phyloP scores from a whole-genome alignment of 164 flowering plant species.

The Saururus chinensis region DNA sequence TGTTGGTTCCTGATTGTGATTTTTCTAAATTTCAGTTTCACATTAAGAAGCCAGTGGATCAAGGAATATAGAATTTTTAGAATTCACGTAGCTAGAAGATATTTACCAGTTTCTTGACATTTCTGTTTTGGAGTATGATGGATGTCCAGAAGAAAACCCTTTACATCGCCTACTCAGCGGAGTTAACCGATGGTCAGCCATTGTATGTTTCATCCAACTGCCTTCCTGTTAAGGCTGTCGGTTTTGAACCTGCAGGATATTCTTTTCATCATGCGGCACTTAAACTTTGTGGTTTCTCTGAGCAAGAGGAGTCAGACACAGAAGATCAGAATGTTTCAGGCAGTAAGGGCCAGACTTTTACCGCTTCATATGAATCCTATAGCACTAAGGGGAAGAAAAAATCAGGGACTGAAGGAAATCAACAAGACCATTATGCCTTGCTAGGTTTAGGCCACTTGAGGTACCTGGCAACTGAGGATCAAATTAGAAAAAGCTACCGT shows the following conservation, averaged over 20 bases:
- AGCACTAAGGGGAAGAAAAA: slow-evolving; percentile 83
- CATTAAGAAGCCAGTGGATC: too few species aligned
- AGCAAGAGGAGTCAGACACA: slow-evolving; percentile 30
- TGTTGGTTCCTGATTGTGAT: too few species aligned
- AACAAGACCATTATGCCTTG: slow-evolving; percentile 90
- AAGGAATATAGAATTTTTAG: too few species aligned
- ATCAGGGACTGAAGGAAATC: slow-evolving; percentile 36
- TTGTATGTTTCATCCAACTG: slow-evolving; percentile 63
- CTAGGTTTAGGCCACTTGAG: slow-evolving; percentile 80
- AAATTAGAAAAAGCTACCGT: slow-evolving; percentile 49
- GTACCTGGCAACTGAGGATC: slow-evolving; percentile 64
- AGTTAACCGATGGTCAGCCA: slow-evolving; percentile 65
- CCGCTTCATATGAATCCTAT: slow-evolving; percentile 63
- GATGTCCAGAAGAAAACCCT: slow-evolving; percentile 10
- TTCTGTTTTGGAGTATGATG: slow-evolving; percentile 5
- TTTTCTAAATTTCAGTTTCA: too few species aligned
- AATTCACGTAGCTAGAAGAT: too few species aligned
- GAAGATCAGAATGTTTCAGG: slow-evolving; percentile 19
- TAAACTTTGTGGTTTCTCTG: slow-evolving; percentile 40
- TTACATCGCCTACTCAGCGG: slow-evolving; percentile 59
- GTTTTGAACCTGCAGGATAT: slow-evolving; percentile 82
- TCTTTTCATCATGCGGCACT: slow-evolving; percentile 72
- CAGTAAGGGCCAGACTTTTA: slow-evolving; percentile 37
- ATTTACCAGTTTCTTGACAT: too few species aligned
- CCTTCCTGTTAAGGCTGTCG: slow-evolving; percentile 53